phyloP scores from a whole-genome alignment of 2,329 filamentous ascomycete species.

The Mollisiaceae sp. region DNA sequence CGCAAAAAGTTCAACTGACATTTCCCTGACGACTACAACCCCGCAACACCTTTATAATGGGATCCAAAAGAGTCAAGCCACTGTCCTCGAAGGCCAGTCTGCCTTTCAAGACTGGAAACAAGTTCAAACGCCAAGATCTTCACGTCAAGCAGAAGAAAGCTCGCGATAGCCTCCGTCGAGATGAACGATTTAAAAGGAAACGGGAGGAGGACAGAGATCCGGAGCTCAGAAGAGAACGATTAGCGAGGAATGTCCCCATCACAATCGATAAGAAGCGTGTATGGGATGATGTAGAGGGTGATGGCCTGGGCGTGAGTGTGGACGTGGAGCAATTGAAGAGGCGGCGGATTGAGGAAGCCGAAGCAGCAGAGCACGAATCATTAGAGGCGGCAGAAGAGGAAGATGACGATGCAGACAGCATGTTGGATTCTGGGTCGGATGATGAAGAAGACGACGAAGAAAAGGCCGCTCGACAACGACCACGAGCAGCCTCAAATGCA shows the following conservation, averaged over 20 bases:
- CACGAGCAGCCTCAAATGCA: slow-evolving; percentile 47
- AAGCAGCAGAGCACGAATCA: slow-evolving; percentile 52
- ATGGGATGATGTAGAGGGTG: slow-evolving; percentile 79
- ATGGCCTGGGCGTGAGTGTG: slow-evolving; percentile 58
- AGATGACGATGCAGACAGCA: slow-evolving; percentile 72
- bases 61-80: slow-evolving; percentile 51
- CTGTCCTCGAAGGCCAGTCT: slow-evolving; percentile 50
- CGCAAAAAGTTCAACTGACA: slow-evolving; percentile 24
- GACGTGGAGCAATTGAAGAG: slow-evolving; percentile 65
- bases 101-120: slow-evolving; percentile 71
- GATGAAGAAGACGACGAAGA: slow-evolving; percentile 48
- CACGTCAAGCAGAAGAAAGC: slow-evolving; percentile 81
- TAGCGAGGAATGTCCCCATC: slow-evolving; percentile 77
- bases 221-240: slow-evolving; percentile 71
- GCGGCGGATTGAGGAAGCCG: slow-evolving; percentile 56
- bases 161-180: slow-evolving; percentile 74
- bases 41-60: slow-evolving; percentile 48
- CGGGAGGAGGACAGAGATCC: slow-evolving; percentile 88
- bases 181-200: slow-evolving; percentile 77
- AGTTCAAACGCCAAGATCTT: slow-evolving; percentile 76
- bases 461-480: slow-evolving; percentile 45
- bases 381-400: slow-evolving; percentile 50
- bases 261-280: slow-evolving; percentile 88
- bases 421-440: slow-evolving; percentile 64
- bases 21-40: slow-evolving; percentile 21